Conservation (phyloP, 441 rosid species). For the Syzygium syzygioides region DNA sequence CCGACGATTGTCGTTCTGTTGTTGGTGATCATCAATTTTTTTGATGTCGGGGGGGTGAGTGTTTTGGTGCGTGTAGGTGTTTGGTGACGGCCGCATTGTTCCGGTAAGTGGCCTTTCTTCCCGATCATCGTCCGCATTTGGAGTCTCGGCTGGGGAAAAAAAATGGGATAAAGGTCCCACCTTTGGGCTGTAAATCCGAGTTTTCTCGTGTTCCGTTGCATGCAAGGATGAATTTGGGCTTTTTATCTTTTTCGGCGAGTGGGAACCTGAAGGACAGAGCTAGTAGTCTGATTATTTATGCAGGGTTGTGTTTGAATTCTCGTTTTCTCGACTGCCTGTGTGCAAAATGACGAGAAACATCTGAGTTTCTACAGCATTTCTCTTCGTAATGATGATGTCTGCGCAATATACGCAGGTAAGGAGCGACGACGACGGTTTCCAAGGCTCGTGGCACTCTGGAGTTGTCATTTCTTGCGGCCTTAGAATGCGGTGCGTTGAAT, state of each 20-base stretch:
- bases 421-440: slow-evolving; percentile 60
- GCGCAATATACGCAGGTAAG: slow-evolving; percentile 33
- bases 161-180: background rate
- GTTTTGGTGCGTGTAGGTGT: background rate
- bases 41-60: background rate
- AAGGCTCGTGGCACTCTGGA: slow-evolving; percentile 71
- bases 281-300: background rate
- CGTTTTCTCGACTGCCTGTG: background rate
- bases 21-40: background rate
- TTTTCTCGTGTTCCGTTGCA: background rate
- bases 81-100: background rate
- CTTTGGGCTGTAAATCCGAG: background rate
- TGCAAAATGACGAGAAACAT: background rate
- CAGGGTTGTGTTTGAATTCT: background rate
- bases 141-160: background rate
- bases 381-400: background rate
- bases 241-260: background rate
- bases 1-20: background rate
- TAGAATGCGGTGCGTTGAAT: slow-evolving; percentile 20
- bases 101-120: background rate
- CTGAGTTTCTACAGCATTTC: background rate
- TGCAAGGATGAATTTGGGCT: background rate
- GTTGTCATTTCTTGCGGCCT: slow-evolving; percentile 21
- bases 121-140: background rate
- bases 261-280: background rate